These are phyloP conservation scores for Coemansia sp. DNA, from an alignment of 192 early-diverging fungal genomes.

Conservation along the genomic window DNA sequence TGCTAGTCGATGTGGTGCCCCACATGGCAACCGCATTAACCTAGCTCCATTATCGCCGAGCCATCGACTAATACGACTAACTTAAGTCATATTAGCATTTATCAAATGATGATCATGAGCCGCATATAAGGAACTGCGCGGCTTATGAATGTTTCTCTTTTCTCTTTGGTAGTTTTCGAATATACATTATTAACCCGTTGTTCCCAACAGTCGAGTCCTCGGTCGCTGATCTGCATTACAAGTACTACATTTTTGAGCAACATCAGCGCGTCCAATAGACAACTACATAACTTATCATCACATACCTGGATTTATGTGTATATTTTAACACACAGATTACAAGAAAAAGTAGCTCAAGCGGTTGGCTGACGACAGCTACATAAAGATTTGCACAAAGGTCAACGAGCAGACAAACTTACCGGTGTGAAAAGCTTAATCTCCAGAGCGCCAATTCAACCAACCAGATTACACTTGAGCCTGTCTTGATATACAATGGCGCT, in stretches of 20 bases:
- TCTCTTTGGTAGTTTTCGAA: too few relatives aligned
- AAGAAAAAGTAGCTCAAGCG: slow-evolving; percentile 33
- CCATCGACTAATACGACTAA: too few relatives aligned
- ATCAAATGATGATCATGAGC: too few relatives aligned
- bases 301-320: slow-evolving; percentile 30
- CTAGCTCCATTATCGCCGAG: too few relatives aligned
- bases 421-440: neutral
- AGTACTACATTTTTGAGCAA: slow-evolving; percentile 25
- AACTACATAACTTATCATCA: slow-evolving; percentile 30
- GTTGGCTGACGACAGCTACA: slow-evolving; percentile 28
- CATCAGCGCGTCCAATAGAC: slow-evolving; percentile 31
- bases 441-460: neutral
- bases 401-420: neutral
- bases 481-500: neutral
- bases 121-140: too few relatives aligned
- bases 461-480: neutral
- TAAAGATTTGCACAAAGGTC: slow-evolving; percentile 1
- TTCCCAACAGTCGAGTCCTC: slow-evolving; percentile 24
- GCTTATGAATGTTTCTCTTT: too few relatives aligned
- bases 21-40: too few relatives aligned
- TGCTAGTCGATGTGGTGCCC: slow-evolving; percentile 33
- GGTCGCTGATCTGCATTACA: slow-evolving; percentile 22
- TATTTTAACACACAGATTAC: slow-evolving; percentile 20
- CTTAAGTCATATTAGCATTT: too few relatives aligned
- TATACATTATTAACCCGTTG: too few relatives aligned